phyloP scores from a whole-genome alignment of 768 basidiomycete genomes.

The Amanita pallidorosea region DNA sequence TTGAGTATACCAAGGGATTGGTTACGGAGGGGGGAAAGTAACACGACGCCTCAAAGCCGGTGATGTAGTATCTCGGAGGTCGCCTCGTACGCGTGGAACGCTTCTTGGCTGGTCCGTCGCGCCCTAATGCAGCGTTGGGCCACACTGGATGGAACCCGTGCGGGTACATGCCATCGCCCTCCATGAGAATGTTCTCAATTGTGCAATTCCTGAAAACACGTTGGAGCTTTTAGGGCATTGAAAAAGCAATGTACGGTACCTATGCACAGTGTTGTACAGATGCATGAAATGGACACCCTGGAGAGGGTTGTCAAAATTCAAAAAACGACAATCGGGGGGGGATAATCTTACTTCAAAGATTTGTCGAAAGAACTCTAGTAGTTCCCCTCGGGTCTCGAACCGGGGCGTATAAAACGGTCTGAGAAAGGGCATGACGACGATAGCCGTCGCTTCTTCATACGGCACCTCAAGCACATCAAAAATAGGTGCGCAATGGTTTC shows the following conservation, averaged over 20 bases:
- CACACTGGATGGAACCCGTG: slow-evolving; percentile 13
- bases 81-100: slow-evolving; percentile 11
- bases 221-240: background rate
- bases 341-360: slow-evolving; percentile 14
- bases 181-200: slow-evolving; percentile 20
- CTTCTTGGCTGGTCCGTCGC: background rate
- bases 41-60: slow-evolving; percentile 20
- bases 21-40: slow-evolving; percentile 14
- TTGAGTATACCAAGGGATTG: slow-evolving; percentile 15
- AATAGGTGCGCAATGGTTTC: slow-evolving; percentile 26
- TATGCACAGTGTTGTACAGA: slow-evolving; percentile 17
- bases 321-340: background rate
- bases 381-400: slow-evolving; percentile 22
- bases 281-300: slow-evolving; percentile 27
- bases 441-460: slow-evolving; percentile 9
- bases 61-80: slow-evolving; percentile 18
- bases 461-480: slow-evolving; percentile 13
- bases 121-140: slow-evolving; percentile 9
- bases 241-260: slow-evolving; percentile 9
- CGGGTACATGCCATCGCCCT: slow-evolving; percentile 11
- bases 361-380: slow-evolving; percentile 18
- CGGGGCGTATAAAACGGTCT: slow-evolving; percentile 10
- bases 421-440: slow-evolving; percentile 23
- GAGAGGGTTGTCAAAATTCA: background rate
- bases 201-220: slow-evolving; percentile 17